Conservation (phyloP, 83 land plant genomes). For the Picea engelmannii region DNA sequence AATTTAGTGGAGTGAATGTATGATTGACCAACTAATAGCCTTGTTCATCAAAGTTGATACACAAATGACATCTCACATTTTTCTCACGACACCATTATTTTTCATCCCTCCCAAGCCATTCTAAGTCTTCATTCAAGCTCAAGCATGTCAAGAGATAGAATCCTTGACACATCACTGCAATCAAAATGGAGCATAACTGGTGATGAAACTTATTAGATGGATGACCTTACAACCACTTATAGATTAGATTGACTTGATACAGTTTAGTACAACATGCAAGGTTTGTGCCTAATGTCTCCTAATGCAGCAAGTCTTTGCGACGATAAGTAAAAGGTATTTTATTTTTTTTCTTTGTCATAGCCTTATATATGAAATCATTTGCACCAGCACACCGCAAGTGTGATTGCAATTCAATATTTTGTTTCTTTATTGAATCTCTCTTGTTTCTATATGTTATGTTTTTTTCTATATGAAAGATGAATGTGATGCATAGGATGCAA, state of each 20-base stretch:
- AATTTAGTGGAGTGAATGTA: no score
- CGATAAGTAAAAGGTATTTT: conserved; percentile 3
- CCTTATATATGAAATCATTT: neutral
- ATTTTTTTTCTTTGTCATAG: neutral
- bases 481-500: no score
- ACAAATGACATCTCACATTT: conserved; percentile 25
- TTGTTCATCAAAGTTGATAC: conserved; percentile 33
- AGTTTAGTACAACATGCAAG: conserved; percentile 51
- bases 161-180: conserved; percentile 24
- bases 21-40: neutral
- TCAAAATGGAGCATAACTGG: conserved; percentile 35
- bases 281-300: conserved; percentile 53
- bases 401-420: conserved; percentile 13
- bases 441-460: conserved; percentile 69
- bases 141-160: conserved; percentile 24
- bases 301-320: conserved; percentile 22
- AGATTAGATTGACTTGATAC: conserved; percentile 34
- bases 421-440: conserved; percentile 3
- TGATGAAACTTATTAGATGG: conserved; percentile 27
- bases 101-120: conserved; percentile 44
- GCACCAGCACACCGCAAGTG: neutral
- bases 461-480: conserved; percentile 58
- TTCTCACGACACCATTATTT: conserved; percentile 23
- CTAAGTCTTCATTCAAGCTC: conserved; percentile 36
- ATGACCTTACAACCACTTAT: conserved; percentile 29